A percentile compares a stretch with the other conserved stretches of the same genome.
Evolutionary conservation across 2,329 filamentous ascomycete genomes (phyloP).

Genomic region (Eurotiales sp.): DNA sequence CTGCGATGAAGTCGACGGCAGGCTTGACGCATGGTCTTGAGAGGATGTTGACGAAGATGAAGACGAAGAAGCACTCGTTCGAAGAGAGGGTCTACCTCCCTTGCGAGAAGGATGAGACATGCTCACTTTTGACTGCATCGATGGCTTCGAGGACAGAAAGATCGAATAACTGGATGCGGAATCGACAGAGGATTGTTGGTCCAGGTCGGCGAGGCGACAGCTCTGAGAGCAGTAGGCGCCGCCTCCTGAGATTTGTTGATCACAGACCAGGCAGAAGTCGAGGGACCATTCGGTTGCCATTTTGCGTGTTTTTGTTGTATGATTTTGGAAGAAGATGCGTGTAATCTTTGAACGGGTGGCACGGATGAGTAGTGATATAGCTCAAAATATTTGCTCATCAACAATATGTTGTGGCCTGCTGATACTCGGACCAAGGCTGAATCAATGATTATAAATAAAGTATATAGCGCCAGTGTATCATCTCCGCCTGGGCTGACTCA

Average conservation of each 20-base stretch:
- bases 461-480: neutral
- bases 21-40: constrained; percentile 7
- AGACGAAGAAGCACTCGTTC: constrained; percentile 14
- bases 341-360: neutral
- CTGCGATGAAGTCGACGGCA: constrained; percentile 68
- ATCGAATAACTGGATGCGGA: constrained; percentile 27
- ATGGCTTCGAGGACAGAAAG: constrained; percentile 13
- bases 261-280: constrained; percentile 91
- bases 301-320: neutral
- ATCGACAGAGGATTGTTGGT: constrained; percentile 57
- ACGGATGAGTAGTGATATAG: neutral
- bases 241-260: constrained; percentile 72
- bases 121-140: constrained; percentile 15
- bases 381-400: neutral
- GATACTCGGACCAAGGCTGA: neutral
- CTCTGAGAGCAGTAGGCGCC: constrained; percentile 89
- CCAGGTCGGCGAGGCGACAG: constrained; percentile 82
- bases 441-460: neutral
- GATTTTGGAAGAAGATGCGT: neutral
- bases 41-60: constrained; percentile 2
- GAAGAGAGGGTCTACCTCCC: constrained; percentile 16
- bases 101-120: neutral
- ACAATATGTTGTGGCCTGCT: neutral
- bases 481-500: neutral
- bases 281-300: constrained; percentile 65